Base-by-base conservation (phyloP, 768 basidiomycete genomes). In the Fomitopsis serialis region DNA sequence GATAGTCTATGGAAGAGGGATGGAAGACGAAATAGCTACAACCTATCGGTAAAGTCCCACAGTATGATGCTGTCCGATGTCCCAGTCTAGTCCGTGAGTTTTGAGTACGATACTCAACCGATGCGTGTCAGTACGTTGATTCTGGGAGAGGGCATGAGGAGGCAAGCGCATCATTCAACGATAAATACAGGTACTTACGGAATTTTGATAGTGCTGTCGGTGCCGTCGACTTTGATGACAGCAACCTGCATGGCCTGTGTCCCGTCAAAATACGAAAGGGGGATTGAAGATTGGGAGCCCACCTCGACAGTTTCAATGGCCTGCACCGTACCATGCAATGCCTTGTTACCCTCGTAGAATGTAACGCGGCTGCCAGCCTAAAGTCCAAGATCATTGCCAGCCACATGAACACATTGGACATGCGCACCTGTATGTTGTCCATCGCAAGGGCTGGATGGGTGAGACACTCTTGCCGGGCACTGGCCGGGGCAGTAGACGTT, bases 361-460 rank as follows among this genome's bases (percentile, higher is more conserved):
- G 80, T 82, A 45, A 91, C 84, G 48, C 79, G 76, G 57, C 84
- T 82, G 61, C 86, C 86, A 51, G 74, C 72, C 88, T 90, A 45
- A 35, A 22, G 21, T 24, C 23, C 43, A 25, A 56, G 51, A 51
- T 47, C 53, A 40, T 22, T 52, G 29, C 29, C 29, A 32, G 11
- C 29, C 6, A 11, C 11, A 6, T 32, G 29, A 54, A 57, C 66
- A 65, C 60, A 56, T 50, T 45, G 44, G 43, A 46, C 49, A 47
- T 53, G 29, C 49, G 35, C 32, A 87, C 81, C 35, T 80, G 78
- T 67, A 79, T 82, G 56, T 73, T 75, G 74, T 86, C 58, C 58
- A 63, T 60, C 42, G 37, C 45, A 50, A 32, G 37, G 15, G 32
- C 23, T 25, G 29, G 40, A 27, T 19, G 48, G 40, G 42, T 34